phyloP scores from a whole-genome alignment of 495 filamentous ascomycete genomes.

The Penicillium paxilli region DNA sequence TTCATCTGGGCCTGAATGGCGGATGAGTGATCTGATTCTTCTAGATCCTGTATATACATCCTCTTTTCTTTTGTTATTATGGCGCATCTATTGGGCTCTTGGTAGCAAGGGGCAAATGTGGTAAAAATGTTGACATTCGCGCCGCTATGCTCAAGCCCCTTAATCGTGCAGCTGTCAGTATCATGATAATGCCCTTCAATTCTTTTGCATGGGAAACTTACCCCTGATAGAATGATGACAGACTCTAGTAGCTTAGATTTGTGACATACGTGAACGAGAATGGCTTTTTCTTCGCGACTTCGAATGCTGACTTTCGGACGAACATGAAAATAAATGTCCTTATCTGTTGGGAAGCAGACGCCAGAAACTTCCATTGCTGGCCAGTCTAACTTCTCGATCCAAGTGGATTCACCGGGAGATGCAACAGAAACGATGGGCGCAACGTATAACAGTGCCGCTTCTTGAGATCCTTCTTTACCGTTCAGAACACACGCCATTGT shows the following conservation, averaged over 20 bases:
- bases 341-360: constrained; percentile 22
- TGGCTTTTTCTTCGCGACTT: constrained; percentile 2
- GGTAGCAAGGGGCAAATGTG: constrained; percentile 20
- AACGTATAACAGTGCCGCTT: constrained; percentile 2
- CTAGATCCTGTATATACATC: constrained; percentile 24
- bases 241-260: not conserved
- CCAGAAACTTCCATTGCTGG: constrained; percentile 23
- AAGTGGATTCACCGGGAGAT: not conserved
- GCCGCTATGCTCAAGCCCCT: not conserved
- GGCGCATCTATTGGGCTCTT: constrained; percentile 18
- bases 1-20: constrained; percentile 19
- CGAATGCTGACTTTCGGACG: constrained; percentile 22
- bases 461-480: constrained; percentile 5
- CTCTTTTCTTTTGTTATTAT: constrained; percentile 28
- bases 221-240: not conserved
- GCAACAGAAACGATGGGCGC: not conserved
- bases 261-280: constrained; percentile 1
- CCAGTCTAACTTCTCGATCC: constrained; percentile 9
- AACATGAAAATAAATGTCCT: constrained; percentile 23
- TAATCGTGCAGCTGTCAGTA: not conserved
- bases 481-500: constrained; percentile 19
- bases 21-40: not conserved
- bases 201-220: not conserved
- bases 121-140: constrained; percentile 27
- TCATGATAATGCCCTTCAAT: not conserved